phyloP scores from a whole-genome alignment of 2,329 filamentous ascomycete species.

The Aspergillus caelatus region DNA sequence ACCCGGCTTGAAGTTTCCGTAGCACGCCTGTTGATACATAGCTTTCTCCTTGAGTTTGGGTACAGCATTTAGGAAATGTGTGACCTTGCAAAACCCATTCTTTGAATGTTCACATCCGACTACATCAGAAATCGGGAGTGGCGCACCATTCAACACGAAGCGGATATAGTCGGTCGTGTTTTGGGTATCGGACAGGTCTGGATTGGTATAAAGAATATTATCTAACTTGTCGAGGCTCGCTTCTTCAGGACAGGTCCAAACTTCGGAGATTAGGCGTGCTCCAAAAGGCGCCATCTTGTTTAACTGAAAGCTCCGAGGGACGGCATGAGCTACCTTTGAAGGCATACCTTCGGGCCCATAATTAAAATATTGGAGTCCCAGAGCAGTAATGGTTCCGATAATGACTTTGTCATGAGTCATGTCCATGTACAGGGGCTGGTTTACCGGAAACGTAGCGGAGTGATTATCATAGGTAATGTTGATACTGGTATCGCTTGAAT shows the following conservation, averaged over 20 bases:
- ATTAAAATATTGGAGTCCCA: conserved; percentile 58
- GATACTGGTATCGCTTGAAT: conserved; percentile 53
- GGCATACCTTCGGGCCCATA: conserved; percentile 31
- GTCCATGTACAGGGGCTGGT: conserved; percentile 55
- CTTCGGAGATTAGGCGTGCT: conserved; percentile 58
- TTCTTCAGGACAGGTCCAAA: conserved; percentile 52
- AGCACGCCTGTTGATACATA: conserved; percentile 34
- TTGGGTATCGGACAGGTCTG: conserved; percentile 15
- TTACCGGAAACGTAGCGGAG: conserved; percentile 49
- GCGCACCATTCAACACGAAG: conserved; percentile 34
- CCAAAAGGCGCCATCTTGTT: conserved; percentile 59
- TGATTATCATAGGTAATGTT: conserved; percentile 55
- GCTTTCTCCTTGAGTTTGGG: conserved; percentile 28
- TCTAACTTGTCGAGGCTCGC: conserved; percentile 37
- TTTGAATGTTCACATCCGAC: conserved; percentile 24
- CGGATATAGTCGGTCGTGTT: conserved; percentile 31
- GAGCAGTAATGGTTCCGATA: conserved; percentile 52
- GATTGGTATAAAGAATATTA: conserved; percentile 38
- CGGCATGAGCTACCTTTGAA: conserved; percentile 37
- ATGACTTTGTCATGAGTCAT: conserved; percentile 59
- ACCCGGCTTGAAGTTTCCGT: conserved; percentile 26
- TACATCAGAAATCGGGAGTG: conserved; percentile 32
- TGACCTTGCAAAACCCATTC: conserved; percentile 35
- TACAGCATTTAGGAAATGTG: conserved; percentile 28
- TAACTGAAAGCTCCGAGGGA: conserved; percentile 53